These are phyloP conservation scores for Boletales sp. DNA, from an alignment of 768 basidiomycete genomes.

Conservation along the genomic window DNA sequence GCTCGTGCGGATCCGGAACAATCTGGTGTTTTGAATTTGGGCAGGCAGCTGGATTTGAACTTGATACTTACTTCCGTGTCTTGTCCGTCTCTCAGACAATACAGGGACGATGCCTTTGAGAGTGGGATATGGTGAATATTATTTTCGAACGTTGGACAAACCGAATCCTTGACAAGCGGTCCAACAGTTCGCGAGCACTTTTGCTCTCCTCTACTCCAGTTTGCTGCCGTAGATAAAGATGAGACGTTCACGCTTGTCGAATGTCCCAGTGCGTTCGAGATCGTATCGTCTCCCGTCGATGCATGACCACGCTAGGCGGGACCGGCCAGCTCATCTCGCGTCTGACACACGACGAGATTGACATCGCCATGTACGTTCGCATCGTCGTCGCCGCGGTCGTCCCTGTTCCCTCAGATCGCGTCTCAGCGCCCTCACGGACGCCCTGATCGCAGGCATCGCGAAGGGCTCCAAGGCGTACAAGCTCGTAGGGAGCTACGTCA, in stretches of 20 bases:
- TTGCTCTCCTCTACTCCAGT: conserved; percentile 88
- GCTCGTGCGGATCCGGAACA: neutral
- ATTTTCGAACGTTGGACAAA: no score
- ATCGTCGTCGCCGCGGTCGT: neutral
- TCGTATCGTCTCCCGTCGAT: conserved; percentile 5
- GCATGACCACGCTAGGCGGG: conserved; percentile 50
- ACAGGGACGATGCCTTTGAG: conserved; percentile 24
- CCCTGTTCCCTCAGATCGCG: neutral
- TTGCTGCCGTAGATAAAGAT: conserved; percentile 62
- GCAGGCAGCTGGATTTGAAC: neutral
- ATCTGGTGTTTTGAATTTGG: conserved; percentile 1
- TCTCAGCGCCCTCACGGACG: conserved; percentile 76
- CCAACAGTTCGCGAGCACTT: conserved; percentile 80
- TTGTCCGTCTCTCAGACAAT: neutral
- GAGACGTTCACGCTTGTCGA: conserved; percentile 81
- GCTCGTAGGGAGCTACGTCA: conserved; percentile 89
- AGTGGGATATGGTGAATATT: conserved; percentile 30
- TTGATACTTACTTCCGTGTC: no score
- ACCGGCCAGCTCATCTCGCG: conserved; percentile 81
- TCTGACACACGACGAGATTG: conserved; percentile 72
- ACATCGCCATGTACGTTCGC: conserved; percentile 67
- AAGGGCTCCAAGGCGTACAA: conserved; percentile 83
- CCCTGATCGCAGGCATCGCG: conserved; percentile 88
- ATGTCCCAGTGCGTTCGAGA: conserved; percentile 66
- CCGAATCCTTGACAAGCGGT: conserved; percentile 1